phyloP scores from a whole-genome alignment of 106 monocot species.

The Platanthera guangdongensis region DNA sequence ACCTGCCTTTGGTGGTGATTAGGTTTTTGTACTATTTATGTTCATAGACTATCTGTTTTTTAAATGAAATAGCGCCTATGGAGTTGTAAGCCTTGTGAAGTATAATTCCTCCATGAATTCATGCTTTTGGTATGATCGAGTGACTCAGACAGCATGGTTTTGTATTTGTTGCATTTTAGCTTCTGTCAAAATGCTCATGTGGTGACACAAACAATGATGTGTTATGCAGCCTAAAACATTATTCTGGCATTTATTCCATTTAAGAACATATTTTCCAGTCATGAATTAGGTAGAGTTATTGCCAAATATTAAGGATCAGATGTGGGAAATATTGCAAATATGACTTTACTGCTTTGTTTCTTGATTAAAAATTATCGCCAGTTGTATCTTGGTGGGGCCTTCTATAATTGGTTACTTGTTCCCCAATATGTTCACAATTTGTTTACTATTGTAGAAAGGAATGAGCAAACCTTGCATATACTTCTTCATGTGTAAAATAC shows the following conservation, averaged over 20 bases:
- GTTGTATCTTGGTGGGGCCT: background rate
- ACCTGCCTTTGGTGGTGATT: slow-evolving; percentile 53
- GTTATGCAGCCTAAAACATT: background rate
- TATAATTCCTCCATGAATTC: background rate
- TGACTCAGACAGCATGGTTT: background rate
- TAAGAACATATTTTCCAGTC: background rate
- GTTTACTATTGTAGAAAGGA: too few relatives aligned
- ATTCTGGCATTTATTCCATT: background rate
- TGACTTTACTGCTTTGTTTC: background rate
- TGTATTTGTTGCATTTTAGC: background rate
- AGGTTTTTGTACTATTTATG: background rate
- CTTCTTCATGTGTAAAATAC: too few relatives aligned
- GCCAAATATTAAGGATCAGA: background rate
- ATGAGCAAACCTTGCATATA: too few relatives aligned
- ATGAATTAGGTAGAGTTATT: background rate
- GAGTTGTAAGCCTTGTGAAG: background rate
- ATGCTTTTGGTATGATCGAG: background rate
- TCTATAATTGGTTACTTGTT: background rate
- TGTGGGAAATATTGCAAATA: background rate
- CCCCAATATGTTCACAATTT: background rate
- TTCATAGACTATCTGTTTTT: background rate
- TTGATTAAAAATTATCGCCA: background rate
- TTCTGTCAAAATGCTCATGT: background rate
- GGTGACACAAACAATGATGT: background rate
- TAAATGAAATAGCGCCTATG: background rate